These are phyloP conservation scores for Gaeumannomyces tritici DNA, from an alignment of 2,329 filamentous ascomycete genomes.

Conservation along the genomic window DNA sequence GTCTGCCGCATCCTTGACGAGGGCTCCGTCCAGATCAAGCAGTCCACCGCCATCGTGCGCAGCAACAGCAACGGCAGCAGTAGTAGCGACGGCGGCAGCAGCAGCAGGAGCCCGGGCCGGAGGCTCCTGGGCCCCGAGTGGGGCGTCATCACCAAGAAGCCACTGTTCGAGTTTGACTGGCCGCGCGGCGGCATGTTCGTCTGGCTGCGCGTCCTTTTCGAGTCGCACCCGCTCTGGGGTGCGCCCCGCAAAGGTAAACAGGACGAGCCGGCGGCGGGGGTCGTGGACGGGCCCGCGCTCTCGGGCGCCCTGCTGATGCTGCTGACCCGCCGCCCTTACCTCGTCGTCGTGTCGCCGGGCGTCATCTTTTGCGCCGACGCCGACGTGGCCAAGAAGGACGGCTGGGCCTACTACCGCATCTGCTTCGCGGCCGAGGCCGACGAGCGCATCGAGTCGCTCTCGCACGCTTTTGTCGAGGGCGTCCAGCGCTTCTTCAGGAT, in stretches of 20 bases:
- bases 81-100: no score
- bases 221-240: conserved; percentile 59
- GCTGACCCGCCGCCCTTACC: conserved; percentile 58
- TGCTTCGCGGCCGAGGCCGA: conserved; percentile 82
- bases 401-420: conserved; percentile 65
- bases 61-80: conserved; percentile 8
- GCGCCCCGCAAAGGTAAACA: conserved; percentile 16
- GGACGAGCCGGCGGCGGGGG: conserved; percentile 8
- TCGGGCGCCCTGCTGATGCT: conserved; percentile 60
- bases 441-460: conserved; percentile 54
- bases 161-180: conserved; percentile 67
- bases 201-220: conserved; percentile 67
- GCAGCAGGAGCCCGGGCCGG: not conserved
- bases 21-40: conserved; percentile 55
- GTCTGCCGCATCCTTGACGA: conserved; percentile 70
- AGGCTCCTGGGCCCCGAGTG: conserved; percentile 39
- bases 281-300: conserved; percentile 46
- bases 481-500: conserved; percentile 70
- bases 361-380: conserved; percentile 61
- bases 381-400: conserved; percentile 44
- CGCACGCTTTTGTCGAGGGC: conserved; percentile 56
- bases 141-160: conserved; percentile 65
- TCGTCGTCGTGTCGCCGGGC: conserved; percentile 64
- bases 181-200: conserved; percentile 88
- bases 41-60: conserved; percentile 35